Base-by-base conservation (phyloP, 768 basidiomycete genomes). In the Solioccasus polychromus region DNA sequence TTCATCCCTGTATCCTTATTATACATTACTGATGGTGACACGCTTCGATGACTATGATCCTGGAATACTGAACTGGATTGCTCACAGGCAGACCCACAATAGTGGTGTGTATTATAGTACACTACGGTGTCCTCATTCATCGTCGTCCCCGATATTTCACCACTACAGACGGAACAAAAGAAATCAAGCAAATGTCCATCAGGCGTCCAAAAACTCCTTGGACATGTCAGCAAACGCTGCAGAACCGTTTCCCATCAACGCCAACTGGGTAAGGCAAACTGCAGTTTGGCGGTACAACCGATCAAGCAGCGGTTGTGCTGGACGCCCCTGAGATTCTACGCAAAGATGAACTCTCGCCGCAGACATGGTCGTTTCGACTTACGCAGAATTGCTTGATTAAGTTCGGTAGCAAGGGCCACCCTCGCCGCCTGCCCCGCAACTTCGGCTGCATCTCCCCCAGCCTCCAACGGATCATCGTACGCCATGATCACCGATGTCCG, bases 351-450 rank as follows among this genome's bases (percentile, higher is more conserved):
- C 29, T 45, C 35, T 22, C 46, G 2, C 4, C 22, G n/a, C 12
- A 23, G 34, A 40, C 15, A 42, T 18, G 6, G 43, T 14, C 34
- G 39, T 30, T 28, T 38, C 35, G 35, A 68, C 82, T 54, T 55
- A 92, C 91, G 85, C 42, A 93, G 70, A 46, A 94, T 90, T 31
- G 83, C 88, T 62, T 82, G 76, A 56, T 93, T 92, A 30, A 92
- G 63, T 67, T 90, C 88, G 47, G 79, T 82, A 23, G 86, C 85
- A 44, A 92, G 73, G 28, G 72, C 63, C 42, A 78, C 71, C 48
- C 87, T 73, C 24, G 86, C 80, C 34, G 76, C 78, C 48, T 82
- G 77, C 31, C 88, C 82, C 8, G 80, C 87, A 18, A 88, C 75
- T 51, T 79, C 80, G 17, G 82, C 78, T 14, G 80, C 77, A 25